Percentiles rank a stretch among this genome's conserved stretches.
Evolutionary conservation across 192 early-diverging fungal genomes (phyloP).

Genomic region (Dimargaris cristalligena): DNA sequence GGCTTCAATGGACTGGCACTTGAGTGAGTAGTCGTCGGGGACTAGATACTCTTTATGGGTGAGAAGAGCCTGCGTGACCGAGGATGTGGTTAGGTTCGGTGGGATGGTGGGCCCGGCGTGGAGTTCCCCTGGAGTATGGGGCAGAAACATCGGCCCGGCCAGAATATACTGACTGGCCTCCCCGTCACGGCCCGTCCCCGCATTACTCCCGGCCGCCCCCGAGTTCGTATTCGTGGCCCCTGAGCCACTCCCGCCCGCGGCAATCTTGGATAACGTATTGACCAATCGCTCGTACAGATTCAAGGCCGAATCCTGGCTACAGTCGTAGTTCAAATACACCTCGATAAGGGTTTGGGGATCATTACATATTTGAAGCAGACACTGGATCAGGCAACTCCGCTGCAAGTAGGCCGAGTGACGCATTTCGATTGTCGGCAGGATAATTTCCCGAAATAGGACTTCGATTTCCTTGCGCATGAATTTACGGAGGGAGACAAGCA

Average conservation of each 20-base stretch:
- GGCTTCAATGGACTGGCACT: slow-evolving; percentile 40
- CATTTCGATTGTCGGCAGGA: slow-evolving; percentile 77
- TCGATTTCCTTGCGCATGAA: slow-evolving; percentile 76
- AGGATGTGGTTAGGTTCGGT: slow-evolving; percentile 24
- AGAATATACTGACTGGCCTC: slow-evolving; percentile 11
- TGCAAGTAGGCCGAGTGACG: slow-evolving; percentile 40
- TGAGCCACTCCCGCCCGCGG: slow-evolving; percentile 17
- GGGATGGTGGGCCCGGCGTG: slow-evolving; percentile 16
- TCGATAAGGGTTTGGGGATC: slow-evolving; percentile 73
- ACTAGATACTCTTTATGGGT: slow-evolving; percentile 9
- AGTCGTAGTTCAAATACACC: slow-evolving; percentile 91
- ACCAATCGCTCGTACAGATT: slow-evolving; percentile 86
- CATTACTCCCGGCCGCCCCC: neutral
- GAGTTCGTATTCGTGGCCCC: too few relatives aligned
- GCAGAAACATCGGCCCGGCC: slow-evolving; percentile 6
- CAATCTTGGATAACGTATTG: slow-evolving; percentile 44
- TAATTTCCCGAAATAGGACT: slow-evolving; percentile 76
- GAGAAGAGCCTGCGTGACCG: slow-evolving; percentile 19
- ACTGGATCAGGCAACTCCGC: slow-evolving; percentile 52
- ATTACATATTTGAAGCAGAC: slow-evolving; percentile 43
- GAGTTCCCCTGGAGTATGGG: slow-evolving; percentile 1
- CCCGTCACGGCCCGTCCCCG: neutral
- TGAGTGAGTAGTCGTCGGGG: slow-evolving; percentile 26
- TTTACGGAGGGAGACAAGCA: slow-evolving; percentile 43
- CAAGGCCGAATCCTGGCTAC: slow-evolving; percentile 59